phyloP scores from a whole-genome alignment of 2,329 filamentous ascomycete genomes.

The Didymella pinodella region DNA sequence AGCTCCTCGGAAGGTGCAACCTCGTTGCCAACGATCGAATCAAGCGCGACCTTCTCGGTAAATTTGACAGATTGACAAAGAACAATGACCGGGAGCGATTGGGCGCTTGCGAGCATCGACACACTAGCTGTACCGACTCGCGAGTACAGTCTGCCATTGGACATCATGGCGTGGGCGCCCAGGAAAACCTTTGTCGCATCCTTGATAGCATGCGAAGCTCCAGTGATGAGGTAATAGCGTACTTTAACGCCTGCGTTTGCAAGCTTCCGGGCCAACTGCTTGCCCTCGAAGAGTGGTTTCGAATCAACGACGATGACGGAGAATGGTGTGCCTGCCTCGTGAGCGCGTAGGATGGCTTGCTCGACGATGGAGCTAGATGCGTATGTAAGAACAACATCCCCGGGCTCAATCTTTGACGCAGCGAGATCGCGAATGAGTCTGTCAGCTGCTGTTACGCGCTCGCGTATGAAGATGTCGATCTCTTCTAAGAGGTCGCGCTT shows the following conservation, averaged over 20 bases:
- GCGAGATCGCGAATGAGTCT: constrained; percentile 83
- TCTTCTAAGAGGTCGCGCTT: constrained; percentile 79
- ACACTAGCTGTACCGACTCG: constrained; percentile 86
- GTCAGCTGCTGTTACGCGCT: constrained; percentile 87
- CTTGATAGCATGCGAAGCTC: constrained; percentile 75
- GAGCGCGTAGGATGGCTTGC: constrained; percentile 77
- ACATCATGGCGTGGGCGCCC: constrained; percentile 90
- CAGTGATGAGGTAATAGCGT: constrained; percentile 82
- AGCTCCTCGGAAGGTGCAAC: constrained; percentile 79
- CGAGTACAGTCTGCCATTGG: constrained; percentile 89
- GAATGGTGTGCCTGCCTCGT: constrained; percentile 74
- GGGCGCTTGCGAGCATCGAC: constrained; percentile 79
- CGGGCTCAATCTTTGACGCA: constrained; percentile 76
- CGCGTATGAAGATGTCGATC: constrained; percentile 89
- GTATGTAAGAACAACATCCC: constrained; percentile 85
- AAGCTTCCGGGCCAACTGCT: constrained; percentile 74
- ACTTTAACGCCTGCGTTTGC: constrained; percentile 75
- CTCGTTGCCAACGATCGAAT: constrained; percentile 94
- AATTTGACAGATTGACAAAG: constrained; percentile 97
- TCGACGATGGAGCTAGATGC: constrained; percentile 87
- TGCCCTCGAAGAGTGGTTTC: constrained; percentile 73
- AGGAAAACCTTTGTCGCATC: constrained; percentile 78
- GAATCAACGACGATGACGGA: constrained; percentile 85
- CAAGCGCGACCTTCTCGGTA: constrained; percentile 84
- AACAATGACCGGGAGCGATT: constrained; percentile 82